Evolutionary conservation across 78 protist genomes (phyloP).

Genomic region (Salpingoeca rosetta): DNA sequence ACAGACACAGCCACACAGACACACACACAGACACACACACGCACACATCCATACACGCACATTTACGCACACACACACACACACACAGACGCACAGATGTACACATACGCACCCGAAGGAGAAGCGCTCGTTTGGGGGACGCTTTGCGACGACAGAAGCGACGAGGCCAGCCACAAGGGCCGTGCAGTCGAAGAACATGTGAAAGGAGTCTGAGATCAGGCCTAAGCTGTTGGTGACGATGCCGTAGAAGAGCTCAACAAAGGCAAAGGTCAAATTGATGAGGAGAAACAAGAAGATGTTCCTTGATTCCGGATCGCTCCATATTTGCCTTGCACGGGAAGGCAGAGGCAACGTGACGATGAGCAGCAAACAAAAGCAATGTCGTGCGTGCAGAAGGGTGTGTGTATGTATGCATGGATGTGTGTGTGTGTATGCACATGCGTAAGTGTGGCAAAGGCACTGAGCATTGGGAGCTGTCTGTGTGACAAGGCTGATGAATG

Average conservation of each 20-base stretch:
- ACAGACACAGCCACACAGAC: slow-evolving; percentile 23
- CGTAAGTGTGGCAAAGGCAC: too few relatives aligned
- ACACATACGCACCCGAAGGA: slow-evolving; percentile 65
- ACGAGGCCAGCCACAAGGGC: slow-evolving; percentile 75
- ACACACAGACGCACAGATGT: not conserved
- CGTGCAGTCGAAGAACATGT: slow-evolving; percentile 89
- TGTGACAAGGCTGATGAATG: too few relatives aligned
- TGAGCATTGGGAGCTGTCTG: too few relatives aligned
- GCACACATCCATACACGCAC: not conserved
- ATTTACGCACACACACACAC: not conserved
- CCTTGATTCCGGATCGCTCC: slow-evolving; percentile 30
- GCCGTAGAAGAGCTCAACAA: slow-evolving; percentile 85
- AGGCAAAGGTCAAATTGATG: slow-evolving; percentile 72
- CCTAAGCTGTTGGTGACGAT: slow-evolving; percentile 79
- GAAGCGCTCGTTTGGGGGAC: slow-evolving; percentile 41
- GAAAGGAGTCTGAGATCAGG: slow-evolving; percentile 85
- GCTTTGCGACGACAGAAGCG: slow-evolving; percentile 65
- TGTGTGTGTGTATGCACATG: too few relatives aligned
- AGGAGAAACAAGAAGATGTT: slow-evolving; percentile 62
- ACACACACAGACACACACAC: not conserved
- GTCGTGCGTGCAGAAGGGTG: too few relatives aligned
- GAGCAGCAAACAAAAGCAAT: too few relatives aligned
- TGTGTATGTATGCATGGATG: too few relatives aligned
- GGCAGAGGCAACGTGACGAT: too few relatives aligned
- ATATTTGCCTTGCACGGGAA: too few relatives aligned